A percentile compares a stretch with the other conserved stretches of the same genome.
Conservation (phyloP, 371 early-diverging fungal species). For the Fennellomyces sp. region DNA sequence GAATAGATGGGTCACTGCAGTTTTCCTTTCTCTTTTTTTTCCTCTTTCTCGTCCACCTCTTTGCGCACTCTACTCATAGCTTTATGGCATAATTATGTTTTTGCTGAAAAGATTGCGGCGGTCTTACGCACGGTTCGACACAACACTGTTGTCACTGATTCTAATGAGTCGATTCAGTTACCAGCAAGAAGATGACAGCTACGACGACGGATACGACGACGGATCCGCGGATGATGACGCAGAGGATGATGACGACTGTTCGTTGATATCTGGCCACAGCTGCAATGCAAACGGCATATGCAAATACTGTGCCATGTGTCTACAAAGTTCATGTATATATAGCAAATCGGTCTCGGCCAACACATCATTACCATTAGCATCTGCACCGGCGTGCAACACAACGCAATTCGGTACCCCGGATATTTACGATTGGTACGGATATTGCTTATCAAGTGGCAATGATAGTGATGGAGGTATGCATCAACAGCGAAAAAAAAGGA, state of each 20-base stretch:
- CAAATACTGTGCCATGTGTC: conserved; percentile 52
- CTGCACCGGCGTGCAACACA: conserved; percentile 22
- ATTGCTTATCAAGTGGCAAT: conserved; percentile 42
- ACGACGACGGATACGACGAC: not conserved
- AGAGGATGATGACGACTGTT: conserved; percentile 26
- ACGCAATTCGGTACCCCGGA: conserved; percentile 31
- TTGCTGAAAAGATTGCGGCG: no score
- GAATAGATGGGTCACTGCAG: no score
- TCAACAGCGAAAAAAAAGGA: conserved; percentile 1
- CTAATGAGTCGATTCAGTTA: not conserved
- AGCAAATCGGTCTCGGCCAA: conserved; percentile 22
- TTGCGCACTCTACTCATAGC: not conserved
- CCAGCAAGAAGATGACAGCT: conserved; percentile 2
- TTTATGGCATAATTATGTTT: not conserved
- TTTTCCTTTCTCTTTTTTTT: not conserved
- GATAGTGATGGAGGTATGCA: conserved; percentile 32
- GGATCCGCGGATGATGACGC: conserved; percentile 16
- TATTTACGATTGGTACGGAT: conserved; percentile 40
- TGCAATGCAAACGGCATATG: conserved; percentile 41
- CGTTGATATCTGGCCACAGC: conserved; percentile 36
- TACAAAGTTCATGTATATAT: conserved; percentile 41
- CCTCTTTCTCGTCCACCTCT: not conserved
- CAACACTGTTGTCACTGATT: no score
- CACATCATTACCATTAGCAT: not conserved
- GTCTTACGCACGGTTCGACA: no score